Evolutionary conservation across 208 protist genomes (phyloP).

Genomic region (Tritrichomonas foetus): DNA sequence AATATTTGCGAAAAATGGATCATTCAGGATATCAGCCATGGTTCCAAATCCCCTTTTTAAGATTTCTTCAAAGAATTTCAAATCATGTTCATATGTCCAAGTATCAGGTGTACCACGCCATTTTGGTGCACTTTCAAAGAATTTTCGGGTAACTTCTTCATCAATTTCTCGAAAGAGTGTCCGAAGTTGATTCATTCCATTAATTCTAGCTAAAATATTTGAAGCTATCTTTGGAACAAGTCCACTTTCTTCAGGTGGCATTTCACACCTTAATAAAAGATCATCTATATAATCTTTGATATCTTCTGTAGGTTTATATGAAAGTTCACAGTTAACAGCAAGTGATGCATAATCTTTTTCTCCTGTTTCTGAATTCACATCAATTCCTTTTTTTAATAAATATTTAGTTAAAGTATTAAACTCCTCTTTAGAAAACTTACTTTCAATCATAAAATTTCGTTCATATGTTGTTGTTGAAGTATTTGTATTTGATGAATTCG

Average conservation of each 20-base stretch:
- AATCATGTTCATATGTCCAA: neutral
- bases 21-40: neutral
- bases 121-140: neutral
- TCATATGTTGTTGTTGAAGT: too few relatives aligned
- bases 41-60: neutral
- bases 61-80: neutral
- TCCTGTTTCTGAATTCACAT: neutral
- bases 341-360: neutral
- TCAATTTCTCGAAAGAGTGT: neutral
- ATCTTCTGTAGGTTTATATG: neutral
- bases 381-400: too few relatives aligned
- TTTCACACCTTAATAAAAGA: neutral
- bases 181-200: neutral
- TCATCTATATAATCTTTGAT: neutral
- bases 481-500: too few relatives aligned
- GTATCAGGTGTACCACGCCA: neutral
- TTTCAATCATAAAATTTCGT: too few relatives aligned
- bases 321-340: neutral
- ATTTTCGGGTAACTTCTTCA: neutral
- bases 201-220: neutral
- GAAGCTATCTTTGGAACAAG: neutral
- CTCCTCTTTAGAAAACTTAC: too few relatives aligned
- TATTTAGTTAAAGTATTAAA: too few relatives aligned
- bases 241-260: neutral
- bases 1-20: too few relatives aligned